Evolutionary conservation across 371 early-diverging fungal genomes (phyloP), one percentile per base, ranked within the genome.

Genomic region (Vittaforma corneae): DNA sequence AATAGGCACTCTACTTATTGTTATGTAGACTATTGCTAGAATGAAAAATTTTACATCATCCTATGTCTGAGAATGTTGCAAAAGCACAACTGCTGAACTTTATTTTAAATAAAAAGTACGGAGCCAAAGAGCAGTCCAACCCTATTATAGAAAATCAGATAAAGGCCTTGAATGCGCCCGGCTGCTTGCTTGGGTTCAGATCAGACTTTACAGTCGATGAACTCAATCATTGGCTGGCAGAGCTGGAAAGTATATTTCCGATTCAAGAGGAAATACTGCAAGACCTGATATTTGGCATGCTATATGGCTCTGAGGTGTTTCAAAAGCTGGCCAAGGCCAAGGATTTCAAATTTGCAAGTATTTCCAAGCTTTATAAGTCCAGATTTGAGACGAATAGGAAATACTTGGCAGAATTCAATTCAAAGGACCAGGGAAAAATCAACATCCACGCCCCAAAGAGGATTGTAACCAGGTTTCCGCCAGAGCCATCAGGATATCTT

Each of bases 401-500:
- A 11, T 37, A 37, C 29, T 18, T 78, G 1, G 65, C 62, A 24
- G 72, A 73, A 30, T 76, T 65, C 54, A 74, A 75, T 54, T 68
- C 61, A 53, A 46, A 48, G 2, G 70, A 67, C n/a, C 66, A 75
- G 55, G 73, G 63, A 42, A 53, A 44, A 26, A 58, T 62, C 20
- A 53, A 55, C 9, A 66, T 47, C 24, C 52, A 52, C 1, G 48
- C 68, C 4, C 74, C 63, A 57, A 60, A 38, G 4, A 45, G 68
- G 4, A 71, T 71, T 2, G 70, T 91, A 32, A 93, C 93, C 22
- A 82, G 97, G 67, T 96, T 96, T 83, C 93, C 96, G 53, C 97
- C 97, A 14, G 97, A 96, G 82, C 94, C 97, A 54, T 85, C 85
- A 75, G 97, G 96, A 76, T 93, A 91, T 76, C 80, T 96, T 65